phyloP scores from a whole-genome alignment of 2,329 filamentous ascomycete species.

The Penicillium sp. region DNA sequence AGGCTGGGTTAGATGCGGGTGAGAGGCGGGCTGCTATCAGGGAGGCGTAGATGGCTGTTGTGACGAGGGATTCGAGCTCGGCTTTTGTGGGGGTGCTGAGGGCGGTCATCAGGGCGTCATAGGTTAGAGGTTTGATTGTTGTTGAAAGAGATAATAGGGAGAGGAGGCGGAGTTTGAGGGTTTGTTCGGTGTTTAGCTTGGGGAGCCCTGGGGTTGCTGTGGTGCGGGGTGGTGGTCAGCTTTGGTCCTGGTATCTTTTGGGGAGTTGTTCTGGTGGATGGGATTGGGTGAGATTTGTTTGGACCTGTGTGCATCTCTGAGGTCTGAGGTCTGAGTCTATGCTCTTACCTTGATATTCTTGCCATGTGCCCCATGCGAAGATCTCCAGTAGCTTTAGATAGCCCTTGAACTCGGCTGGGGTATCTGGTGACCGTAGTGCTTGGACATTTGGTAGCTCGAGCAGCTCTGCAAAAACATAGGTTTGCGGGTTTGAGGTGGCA shows the following conservation, averaged over 20 bases:
- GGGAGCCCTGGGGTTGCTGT: slow-evolving; percentile 61
- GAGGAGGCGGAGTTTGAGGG: slow-evolving; percentile 84
- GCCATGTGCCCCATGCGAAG: slow-evolving; percentile 90
- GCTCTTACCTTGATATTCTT: slow-evolving; percentile 63
- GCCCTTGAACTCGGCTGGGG: slow-evolving; percentile 60
- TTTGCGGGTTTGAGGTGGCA: slow-evolving; percentile 85
- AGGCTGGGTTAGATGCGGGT: slow-evolving; percentile 73
- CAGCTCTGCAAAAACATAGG: slow-evolving; percentile 93
- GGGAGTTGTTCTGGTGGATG: not conserved
- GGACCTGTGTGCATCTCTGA: not conserved
- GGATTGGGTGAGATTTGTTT: not conserved
- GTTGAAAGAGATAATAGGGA: slow-evolving; percentile 79
- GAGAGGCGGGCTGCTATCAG: slow-evolving; percentile 82
- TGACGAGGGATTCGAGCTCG: slow-evolving; percentile 81
- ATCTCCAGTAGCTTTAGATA: slow-evolving; percentile 75
- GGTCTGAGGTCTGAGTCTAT: slow-evolving; percentile 11
- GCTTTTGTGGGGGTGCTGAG: slow-evolving; percentile 67
- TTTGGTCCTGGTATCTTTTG: not conserved
- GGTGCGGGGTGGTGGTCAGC: slow-evolving; percentile 11
- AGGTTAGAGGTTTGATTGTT: slow-evolving; percentile 67
- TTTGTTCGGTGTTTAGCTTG: slow-evolving; percentile 67
- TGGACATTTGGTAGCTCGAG: slow-evolving; percentile 78
- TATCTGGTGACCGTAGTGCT: slow-evolving; percentile 57
- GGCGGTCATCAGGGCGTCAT: slow-evolving; percentile 63
- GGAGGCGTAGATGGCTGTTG: slow-evolving; percentile 81